Conservation (phyloP, 805 yeast genomes). For the Groenewaldozyma tartarivorans region DNA sequence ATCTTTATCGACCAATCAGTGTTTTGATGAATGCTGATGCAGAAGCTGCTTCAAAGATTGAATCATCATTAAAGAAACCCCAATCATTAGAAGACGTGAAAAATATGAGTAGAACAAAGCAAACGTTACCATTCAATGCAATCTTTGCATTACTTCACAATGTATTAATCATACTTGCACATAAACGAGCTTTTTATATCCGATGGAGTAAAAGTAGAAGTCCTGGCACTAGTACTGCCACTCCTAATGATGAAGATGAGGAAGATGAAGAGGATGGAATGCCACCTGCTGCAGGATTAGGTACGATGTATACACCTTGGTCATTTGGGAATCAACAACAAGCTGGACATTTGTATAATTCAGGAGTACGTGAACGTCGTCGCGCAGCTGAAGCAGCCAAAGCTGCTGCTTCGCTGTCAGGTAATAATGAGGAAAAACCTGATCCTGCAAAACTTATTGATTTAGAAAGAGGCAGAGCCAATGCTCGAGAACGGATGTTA, state of each 20-base stretch:
- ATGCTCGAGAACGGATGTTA: constrained; percentile 8
- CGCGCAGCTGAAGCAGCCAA: not conserved
- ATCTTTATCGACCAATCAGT: constrained; percentile 29
- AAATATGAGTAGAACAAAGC: not conserved
- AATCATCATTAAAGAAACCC: not conserved
- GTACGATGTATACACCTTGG: constrained; percentile 5
- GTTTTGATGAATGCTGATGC: not conserved
- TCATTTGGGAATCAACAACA: constrained; percentile 1
- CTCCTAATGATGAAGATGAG: not conserved
- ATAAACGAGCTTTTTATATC: constrained; percentile 19
- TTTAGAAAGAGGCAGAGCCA: not conserved
- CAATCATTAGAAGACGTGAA: not conserved
- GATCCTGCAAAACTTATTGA: not conserved
- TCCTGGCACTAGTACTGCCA: not conserved
- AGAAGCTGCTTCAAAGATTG: not conserved
- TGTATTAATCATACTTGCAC: constrained; percentile 25
- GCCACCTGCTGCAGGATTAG: constrained; percentile 1
- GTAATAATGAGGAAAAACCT: not conserved
- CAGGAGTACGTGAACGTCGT: not conserved
- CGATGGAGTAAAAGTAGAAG: not conserved
- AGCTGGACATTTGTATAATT: not conserved
- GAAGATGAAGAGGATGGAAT: not conserved
- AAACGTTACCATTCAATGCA: constrained; percentile 19
- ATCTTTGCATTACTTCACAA: constrained; percentile 23
- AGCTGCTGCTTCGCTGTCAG: not conserved